These are phyloP conservation scores for Xylaria arbuscula DNA, from an alignment of 2,329 filamentous ascomycete species.

Conservation along the genomic window DNA sequence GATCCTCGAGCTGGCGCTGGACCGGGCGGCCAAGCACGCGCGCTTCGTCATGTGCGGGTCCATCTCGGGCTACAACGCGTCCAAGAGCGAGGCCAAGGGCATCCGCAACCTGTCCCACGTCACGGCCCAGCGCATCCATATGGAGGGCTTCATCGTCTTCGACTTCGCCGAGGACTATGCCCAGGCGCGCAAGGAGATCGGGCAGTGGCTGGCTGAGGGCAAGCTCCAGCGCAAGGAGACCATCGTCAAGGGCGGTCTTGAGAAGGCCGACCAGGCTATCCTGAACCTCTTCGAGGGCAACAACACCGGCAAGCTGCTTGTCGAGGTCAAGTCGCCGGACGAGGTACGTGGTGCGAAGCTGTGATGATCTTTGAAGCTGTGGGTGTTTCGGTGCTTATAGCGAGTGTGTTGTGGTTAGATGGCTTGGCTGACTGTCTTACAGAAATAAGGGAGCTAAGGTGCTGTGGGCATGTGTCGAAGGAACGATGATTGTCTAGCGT, in stretches of 20 bases:
- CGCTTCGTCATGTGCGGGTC: constrained; percentile 78
- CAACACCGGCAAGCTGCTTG: constrained; percentile 76
- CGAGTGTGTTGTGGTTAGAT: not conserved
- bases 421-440: constrained; percentile 24
- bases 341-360: constrained; percentile 45
- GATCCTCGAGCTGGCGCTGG: constrained; percentile 73
- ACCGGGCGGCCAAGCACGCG: constrained; percentile 69
- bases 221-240: constrained; percentile 78
- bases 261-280: constrained; percentile 71
- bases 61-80: constrained; percentile 76
- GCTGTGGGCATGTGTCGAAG: not conserved
- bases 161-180: constrained; percentile 71
- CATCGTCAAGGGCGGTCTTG: constrained; percentile 75
- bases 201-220: constrained; percentile 75
- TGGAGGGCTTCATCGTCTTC: constrained; percentile 80
- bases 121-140: constrained; percentile 61
- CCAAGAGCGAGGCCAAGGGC: constrained; percentile 63
- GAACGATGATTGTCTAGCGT: not conserved
- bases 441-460: constrained; percentile 15
- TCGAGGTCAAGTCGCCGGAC: constrained; percentile 60
- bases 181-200: constrained; percentile 69
- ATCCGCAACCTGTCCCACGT: constrained; percentile 48
- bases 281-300: constrained; percentile 72
- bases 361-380: constrained; percentile 31
- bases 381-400: not conserved